Evolutionary conservation across 345 rosid species (phyloP).

Genomic region (Raphanus sativus): DNA sequence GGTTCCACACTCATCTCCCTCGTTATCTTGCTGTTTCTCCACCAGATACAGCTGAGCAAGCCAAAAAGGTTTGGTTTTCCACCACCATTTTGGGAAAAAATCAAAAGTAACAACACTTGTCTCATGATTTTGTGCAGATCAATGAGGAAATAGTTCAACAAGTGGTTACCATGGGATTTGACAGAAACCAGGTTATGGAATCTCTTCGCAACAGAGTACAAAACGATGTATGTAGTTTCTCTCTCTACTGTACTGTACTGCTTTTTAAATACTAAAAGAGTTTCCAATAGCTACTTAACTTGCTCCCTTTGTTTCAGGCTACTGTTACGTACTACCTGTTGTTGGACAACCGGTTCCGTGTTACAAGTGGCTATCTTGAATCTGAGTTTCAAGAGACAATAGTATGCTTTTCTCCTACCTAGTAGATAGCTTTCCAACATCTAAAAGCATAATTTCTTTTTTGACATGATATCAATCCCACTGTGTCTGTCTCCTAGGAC

Average conservation of each 20-base stretch:
- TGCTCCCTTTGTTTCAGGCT: constrained; percentile 55
- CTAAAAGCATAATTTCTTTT: background rate
- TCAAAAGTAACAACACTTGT: background rate
- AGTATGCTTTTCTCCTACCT: constrained; percentile 43
- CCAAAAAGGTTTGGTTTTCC: constrained; percentile 58
- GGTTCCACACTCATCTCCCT: constrained; percentile 89
- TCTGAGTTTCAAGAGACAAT: constrained; percentile 71
- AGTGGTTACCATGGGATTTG: constrained; percentile 73
- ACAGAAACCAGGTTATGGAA: constrained; percentile 64
- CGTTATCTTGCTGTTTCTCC: constrained; percentile 88
- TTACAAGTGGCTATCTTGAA: constrained; percentile 73
- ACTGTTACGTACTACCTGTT: constrained; percentile 90
- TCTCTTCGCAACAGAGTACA: constrained; percentile 77
- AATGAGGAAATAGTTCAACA: constrained; percentile 86
- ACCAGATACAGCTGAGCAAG: constrained; percentile 75
- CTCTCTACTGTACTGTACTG: background rate
- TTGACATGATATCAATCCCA: too few species aligned
- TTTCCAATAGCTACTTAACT: constrained; percentile 13
- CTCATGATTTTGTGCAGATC: constrained; percentile 51
- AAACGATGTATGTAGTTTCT: constrained; percentile 55
- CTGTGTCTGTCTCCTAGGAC: constrained; percentile 41
- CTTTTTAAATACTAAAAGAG: background rate
- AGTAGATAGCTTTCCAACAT: background rate
- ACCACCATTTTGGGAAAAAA: background rate
- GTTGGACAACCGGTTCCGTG: constrained; percentile 74